Percentiles rank a stretch among this genome's conserved stretches.
Conservation (phyloP, 495 filamentous ascomycete genomes). For the Endocarpon pusillum region DNA sequence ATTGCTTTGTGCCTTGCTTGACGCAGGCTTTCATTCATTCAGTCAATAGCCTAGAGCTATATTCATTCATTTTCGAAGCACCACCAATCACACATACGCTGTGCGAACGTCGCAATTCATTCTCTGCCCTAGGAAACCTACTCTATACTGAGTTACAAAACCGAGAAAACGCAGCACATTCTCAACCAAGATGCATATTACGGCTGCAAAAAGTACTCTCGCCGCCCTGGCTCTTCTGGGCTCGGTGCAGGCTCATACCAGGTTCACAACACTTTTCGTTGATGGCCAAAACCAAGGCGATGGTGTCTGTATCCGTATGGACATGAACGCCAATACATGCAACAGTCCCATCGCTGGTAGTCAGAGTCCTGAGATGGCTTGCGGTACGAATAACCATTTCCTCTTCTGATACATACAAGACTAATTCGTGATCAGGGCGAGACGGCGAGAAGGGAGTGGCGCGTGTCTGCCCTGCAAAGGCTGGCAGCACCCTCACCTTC, state of each 20-base stretch:
- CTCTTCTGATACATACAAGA: background rate
- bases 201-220: no score
- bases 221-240: no score
- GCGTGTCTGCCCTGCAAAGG: constrained; percentile 36
- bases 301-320: constrained; percentile 54
- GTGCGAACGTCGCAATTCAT: no score
- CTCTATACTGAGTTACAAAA: no score
- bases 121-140: no score
- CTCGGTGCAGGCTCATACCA: constrained; percentile 38
- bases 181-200: no score
- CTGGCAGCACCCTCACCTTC: constrained; percentile 40
- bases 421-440: constrained; percentile 26
- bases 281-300: constrained; percentile 47
- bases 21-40: no score
- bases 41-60: no score
- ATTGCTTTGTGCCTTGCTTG: no score
- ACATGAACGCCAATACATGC: constrained; percentile 25
- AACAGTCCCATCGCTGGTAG: constrained; percentile 34
- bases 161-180: no score
- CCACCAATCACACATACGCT: no score
- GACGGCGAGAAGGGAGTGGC: constrained; percentile 37
- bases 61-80: no score
- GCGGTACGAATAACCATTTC: constrained; percentile 32
- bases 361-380: constrained; percentile 46
- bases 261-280: constrained; percentile 49